phyloP scores from a whole-genome alignment of 225 moss, liverwort and hornwort genomes.

The Physcomitrellopsis africana region DNA sequence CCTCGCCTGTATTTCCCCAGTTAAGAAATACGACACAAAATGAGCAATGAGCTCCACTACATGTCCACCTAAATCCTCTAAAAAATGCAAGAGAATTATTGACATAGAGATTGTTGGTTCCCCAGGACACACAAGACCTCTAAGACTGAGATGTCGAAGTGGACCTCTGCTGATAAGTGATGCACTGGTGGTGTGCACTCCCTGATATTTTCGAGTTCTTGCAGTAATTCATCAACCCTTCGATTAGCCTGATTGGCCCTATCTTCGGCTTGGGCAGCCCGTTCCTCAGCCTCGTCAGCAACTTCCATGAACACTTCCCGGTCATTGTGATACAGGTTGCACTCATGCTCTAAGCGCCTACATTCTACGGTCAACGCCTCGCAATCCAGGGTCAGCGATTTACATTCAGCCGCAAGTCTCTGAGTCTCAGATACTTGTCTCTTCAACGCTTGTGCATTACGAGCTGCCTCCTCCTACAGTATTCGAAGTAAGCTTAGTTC shows the following conservation, averaged over 20 bases:
- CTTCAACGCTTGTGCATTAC: slow-evolving; percentile 86
- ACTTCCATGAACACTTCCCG: slow-evolving; percentile 95
- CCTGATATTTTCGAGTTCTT: slow-evolving; percentile 67
- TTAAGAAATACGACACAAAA: no score
- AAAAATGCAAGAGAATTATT: no score
- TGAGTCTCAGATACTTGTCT: slow-evolving; percentile 82
- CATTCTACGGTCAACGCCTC: slow-evolving; percentile 77
- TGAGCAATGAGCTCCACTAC: no score
- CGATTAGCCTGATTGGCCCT: slow-evolving; percentile 66
- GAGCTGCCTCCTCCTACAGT: slow-evolving; percentile 76
- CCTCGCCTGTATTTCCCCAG: background rate
- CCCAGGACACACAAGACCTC: background rate
- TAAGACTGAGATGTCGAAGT: slow-evolving; percentile 9
- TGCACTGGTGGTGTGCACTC: slow-evolving; percentile 45
- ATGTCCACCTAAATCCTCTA: no score
- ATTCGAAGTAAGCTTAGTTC: slow-evolving; percentile 21
- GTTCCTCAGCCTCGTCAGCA: slow-evolving; percentile 92
- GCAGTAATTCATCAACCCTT: slow-evolving; percentile 51
- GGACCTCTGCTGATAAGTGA: slow-evolving; percentile 56
- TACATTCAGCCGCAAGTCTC: slow-evolving; percentile 77
- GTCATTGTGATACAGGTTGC: slow-evolving; percentile 84
- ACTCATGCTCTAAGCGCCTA: slow-evolving; percentile 76
- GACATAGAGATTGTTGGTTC: no score
- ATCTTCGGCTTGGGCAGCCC: slow-evolving; percentile 85
- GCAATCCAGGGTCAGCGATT: slow-evolving; percentile 75